Conservation (phyloP, 176 grass and related monocot genomes). For the Aegilops longissima region DNA sequence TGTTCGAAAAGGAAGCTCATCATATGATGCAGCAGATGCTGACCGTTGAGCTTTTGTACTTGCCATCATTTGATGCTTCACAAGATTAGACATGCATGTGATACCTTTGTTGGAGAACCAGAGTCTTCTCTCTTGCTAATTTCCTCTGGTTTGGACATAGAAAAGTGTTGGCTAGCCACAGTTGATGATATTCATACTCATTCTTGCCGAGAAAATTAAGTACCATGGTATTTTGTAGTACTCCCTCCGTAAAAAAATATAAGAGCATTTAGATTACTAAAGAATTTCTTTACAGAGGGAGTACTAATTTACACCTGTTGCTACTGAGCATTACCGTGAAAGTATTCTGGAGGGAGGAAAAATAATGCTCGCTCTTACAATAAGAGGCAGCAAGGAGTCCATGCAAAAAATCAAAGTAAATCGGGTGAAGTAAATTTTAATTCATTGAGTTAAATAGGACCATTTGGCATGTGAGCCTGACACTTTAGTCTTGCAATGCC, state of each 20-base stretch:
- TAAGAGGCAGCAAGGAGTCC: background rate
- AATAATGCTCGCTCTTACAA: background rate
- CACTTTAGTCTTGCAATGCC: conserved; percentile 13
- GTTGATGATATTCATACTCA: background rate
- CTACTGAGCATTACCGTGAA: background rate
- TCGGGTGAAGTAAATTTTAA: background rate
- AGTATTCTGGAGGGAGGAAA: background rate
- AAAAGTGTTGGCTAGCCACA: background rate
- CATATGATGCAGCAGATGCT: conserved; percentile 42
- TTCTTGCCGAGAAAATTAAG: background rate
- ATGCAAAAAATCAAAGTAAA: background rate
- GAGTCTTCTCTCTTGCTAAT: background rate
- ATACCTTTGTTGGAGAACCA: conserved; percentile 26
- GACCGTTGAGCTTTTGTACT: conserved; percentile 34
- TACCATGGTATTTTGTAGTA: background rate
- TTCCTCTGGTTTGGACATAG: background rate
- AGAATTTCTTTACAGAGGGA: too few species aligned
- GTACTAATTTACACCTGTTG: background rate
- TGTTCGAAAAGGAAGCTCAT: conserved; percentile 33
- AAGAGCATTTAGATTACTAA: too few species aligned
- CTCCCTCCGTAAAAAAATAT: too few species aligned
- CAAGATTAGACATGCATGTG: conserved; percentile 34
- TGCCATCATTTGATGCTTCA: conserved; percentile 43
- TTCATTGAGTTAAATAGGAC: background rate
- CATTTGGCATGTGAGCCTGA: conserved; percentile 19